Evolutionary conservation across 1,139 yeast species (phyloP), one percentile per base, ranked within the genome.

Genomic region (Blastobotrys persicus): DNA sequence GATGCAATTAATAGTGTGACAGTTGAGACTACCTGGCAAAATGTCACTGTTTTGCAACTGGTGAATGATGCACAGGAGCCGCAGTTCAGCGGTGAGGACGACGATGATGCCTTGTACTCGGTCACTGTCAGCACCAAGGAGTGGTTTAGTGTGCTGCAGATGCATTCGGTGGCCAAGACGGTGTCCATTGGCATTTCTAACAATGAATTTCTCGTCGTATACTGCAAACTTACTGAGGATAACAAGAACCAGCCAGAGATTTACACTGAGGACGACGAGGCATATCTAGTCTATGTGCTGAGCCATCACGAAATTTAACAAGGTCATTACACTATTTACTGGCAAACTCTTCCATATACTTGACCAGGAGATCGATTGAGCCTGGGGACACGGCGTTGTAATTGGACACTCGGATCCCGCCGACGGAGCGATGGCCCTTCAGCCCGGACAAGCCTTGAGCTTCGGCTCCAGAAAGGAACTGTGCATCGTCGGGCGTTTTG

Each of bases 391-490:
- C 87, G 12, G 98, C 97, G 64, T 92, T 92, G 68, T 92, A 67
- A 50, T 89, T 75, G 12, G 97, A 89, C 17, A 95, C 92, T 69
- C 98, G 84, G 72, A 91, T 85, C 35, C 98, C 98, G 44, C 98
- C 98, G 44, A 92, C 98, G 7, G 96, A 87, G 67, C 98, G 80
- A 67, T 92, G 98, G 23, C 98, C 98, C 71, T 91, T 88, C 61
- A 92, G 76, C 2, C 97, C 98, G 12, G 80, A 72, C 56, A 91
- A 74, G 17, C 72, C 74, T 37, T 65, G 74, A 40, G 71, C 78
- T 20, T 79, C 80, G 2, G 88, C 86, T 46, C 76, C 81, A 54
- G 79, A 72, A 54, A 91, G 64, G 69, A 91, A 91, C 55, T 76
- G 72, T 2, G 76, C 76, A 62, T 89, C 96, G 50, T 80, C 86